phyloP scores from a whole-genome alignment of 2,329 filamentous ascomycete genomes.

The Pezizomycotina sp. region DNA sequence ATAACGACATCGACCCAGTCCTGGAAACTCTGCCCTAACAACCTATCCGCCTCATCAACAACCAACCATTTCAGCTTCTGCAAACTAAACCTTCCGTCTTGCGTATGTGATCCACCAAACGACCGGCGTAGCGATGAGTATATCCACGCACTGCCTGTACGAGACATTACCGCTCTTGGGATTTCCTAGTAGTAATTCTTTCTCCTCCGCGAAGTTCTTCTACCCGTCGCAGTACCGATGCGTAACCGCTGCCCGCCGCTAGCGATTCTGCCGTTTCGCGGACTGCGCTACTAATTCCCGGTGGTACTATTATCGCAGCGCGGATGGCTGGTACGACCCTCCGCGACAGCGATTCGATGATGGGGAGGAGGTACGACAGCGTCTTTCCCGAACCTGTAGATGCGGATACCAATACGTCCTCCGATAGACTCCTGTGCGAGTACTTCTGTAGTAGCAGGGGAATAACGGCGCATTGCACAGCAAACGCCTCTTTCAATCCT shows the following conservation, averaged over 20 bases:
- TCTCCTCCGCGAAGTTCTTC: conserved; percentile 53
- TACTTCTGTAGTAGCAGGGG: conserved; percentile 58
- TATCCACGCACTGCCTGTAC: conserved; percentile 52
- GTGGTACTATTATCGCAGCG: conserved; percentile 75
- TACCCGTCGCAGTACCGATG: conserved; percentile 69
- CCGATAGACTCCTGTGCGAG: conserved; percentile 40
- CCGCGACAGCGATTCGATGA: conserved; percentile 58
- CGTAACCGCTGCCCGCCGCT: conserved; percentile 54
- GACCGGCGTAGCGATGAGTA: conserved; percentile 85
- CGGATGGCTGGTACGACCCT: conserved; percentile 49
- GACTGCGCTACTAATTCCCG: conserved; percentile 79
- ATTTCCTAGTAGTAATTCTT: conserved; percentile 41
- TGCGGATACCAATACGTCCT: conserved; percentile 78
- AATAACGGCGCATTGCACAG: conserved; percentile 63
- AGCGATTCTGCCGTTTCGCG: conserved; percentile 62
- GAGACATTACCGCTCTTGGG: conserved; percentile 29
- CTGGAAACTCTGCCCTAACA: conserved; percentile 82
- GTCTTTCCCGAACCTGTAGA: conserved; percentile 95
- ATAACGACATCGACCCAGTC: conserved; percentile 61
- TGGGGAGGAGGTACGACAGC: conserved; percentile 71
- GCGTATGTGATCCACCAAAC: conserved; percentile 78
- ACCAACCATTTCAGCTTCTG: conserved; percentile 71
- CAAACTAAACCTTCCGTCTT: conserved; percentile 62
- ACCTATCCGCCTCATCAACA: conserved; percentile 83
- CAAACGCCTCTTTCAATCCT: conserved; percentile 54